Percentiles rank a stretch among this genome's conserved stretches.
phyloP scores from a whole-genome alignment of 2,329 filamentous ascomycete genomes.

The Chaetomiaceae sp. region DNA sequence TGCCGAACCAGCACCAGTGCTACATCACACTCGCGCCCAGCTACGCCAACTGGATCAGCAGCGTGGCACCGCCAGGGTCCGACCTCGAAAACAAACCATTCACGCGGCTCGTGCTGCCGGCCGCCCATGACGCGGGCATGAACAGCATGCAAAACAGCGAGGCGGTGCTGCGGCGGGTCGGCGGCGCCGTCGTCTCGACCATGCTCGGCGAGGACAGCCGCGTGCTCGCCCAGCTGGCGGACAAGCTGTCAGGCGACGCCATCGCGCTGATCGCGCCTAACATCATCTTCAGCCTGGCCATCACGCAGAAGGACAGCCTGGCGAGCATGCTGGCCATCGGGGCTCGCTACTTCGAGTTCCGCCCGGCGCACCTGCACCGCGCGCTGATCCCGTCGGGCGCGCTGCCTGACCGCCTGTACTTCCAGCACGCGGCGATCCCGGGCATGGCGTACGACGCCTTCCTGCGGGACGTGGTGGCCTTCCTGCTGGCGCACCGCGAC shows the following conservation, averaged over 20 bases:
- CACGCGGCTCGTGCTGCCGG: conserved; percentile 38
- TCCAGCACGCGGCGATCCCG: conserved; percentile 45
- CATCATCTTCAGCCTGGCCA: conserved; percentile 43
- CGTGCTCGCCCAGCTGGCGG: conserved; percentile 23
- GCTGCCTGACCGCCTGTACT: conserved; percentile 42
- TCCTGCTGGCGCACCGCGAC: conserved; percentile 35
- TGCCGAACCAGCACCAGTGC: conserved; percentile 39
- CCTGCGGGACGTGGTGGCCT: conserved; percentile 35
- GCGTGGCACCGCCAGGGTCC: conserved; percentile 35
- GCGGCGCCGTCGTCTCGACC: conserved; percentile 26
- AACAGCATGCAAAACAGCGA: conserved; percentile 41
- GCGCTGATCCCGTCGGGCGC: conserved; percentile 31
- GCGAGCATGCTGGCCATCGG: conserved; percentile 40
- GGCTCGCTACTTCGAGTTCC: conserved; percentile 47
- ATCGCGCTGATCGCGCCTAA: conserved; percentile 30
- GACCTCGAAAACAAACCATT: conserved; percentile 36
- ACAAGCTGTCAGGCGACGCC: conserved; percentile 25
- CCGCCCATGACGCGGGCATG: conserved; percentile 45
- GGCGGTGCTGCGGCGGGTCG: conserved; percentile 34
- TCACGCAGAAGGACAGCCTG: conserved; percentile 46
- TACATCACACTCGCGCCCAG: conserved; percentile 41
- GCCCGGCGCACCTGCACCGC: conserved; percentile 42
- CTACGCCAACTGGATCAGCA: conserved; percentile 38
- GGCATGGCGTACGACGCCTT: conserved; percentile 43
- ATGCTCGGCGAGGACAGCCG: conserved; percentile 25